phyloP scores from a whole-genome alignment of 1,284 basidiomycete genomes.

The Rhodotorula sp. region DNA sequence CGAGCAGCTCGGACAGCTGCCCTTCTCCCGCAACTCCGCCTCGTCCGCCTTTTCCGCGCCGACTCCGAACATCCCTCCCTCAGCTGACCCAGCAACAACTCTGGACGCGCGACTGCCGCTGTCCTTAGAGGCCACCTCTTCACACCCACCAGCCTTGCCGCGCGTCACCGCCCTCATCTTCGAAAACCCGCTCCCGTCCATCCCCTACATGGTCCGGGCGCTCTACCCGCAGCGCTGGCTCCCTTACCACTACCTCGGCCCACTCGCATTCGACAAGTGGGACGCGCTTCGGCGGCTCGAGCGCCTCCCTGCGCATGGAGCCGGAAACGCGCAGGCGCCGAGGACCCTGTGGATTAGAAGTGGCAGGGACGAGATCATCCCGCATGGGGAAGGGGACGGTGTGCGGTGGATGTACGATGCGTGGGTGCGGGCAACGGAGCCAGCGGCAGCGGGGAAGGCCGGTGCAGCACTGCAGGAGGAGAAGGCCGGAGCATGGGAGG shows the following conservation, averaged over 20 bases:
- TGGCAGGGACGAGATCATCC: slow-evolving; percentile 38
- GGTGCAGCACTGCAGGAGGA: neutral
- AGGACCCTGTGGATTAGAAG: slow-evolving; percentile 36
- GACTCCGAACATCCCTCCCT: too few relatives aligned
- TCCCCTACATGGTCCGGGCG: slow-evolving; percentile 59
- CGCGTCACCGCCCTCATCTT: slow-evolving; percentile 54
- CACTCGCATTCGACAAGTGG: slow-evolving; percentile 58
- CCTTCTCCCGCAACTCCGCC: neutral
- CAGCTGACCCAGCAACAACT: neutral
- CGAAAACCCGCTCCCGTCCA: slow-evolving; percentile 60
- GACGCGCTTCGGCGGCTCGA: slow-evolving; percentile 51
- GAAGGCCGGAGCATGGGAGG: too few relatives aligned
- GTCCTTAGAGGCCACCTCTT: too few relatives aligned
- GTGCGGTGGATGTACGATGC: slow-evolving; percentile 24
- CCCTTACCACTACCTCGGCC: slow-evolving; percentile 58
- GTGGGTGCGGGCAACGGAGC: slow-evolving; percentile 2
- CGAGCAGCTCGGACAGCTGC: slow-evolving; percentile 1
- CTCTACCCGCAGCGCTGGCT: slow-evolving; percentile 59
- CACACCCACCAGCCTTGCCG: too few relatives aligned
- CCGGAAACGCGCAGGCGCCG: neutral
- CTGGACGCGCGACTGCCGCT: too few relatives aligned
- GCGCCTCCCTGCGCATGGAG: too few relatives aligned
- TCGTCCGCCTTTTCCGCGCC: slow-evolving; percentile 5
- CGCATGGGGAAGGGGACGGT: slow-evolving; percentile 14
- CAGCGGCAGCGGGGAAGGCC: neutral